Conservation (phyloP, 2,329 filamentous ascomycete genomes). For the Lachnellula willkommii region DNA sequence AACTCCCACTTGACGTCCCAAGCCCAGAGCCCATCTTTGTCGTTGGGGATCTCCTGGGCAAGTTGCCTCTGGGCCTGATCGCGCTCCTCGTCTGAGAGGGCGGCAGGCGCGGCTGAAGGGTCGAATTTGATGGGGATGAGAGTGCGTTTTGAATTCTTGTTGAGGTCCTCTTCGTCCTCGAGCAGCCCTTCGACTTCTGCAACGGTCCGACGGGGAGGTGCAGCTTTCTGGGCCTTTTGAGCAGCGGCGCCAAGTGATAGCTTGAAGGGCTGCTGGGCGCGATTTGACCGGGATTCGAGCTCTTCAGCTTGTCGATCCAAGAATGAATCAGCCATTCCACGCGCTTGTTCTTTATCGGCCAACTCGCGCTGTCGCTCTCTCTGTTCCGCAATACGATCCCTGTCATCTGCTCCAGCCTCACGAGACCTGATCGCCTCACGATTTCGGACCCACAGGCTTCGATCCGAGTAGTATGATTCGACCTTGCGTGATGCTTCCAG, state of each 20-base stretch:
- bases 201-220: slow-evolving; percentile 67
- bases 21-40: slow-evolving; percentile 82
- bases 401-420: slow-evolving; percentile 74
- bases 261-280: slow-evolving; percentile 73
- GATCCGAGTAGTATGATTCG: slow-evolving; percentile 83
- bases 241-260: slow-evolving; percentile 85
- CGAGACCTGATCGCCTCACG: slow-evolving; percentile 66
- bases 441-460: slow-evolving; percentile 77
- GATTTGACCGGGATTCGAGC: slow-evolving; percentile 49
- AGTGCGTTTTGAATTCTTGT: slow-evolving; percentile 62
- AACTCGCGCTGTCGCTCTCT: slow-evolving; percentile 65
- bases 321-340: slow-evolving; percentile 86
- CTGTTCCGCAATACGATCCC: slow-evolving; percentile 72
- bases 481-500: slow-evolving; percentile 66
- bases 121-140: slow-evolving; percentile 82
- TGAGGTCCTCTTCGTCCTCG: slow-evolving; percentile 88
- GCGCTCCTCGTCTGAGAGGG: slow-evolving; percentile 81
- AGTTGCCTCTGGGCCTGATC: slow-evolving; percentile 74
- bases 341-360: slow-evolving; percentile 70
- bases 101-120: slow-evolving; percentile 53
- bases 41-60: slow-evolving; percentile 82
- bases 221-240: slow-evolving; percentile 59
- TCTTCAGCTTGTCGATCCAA: slow-evolving; percentile 78
- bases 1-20: slow-evolving; percentile 92
- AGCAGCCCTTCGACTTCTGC: slow-evolving; percentile 91